These are phyloP conservation scores for Dictyostelium purpureum DNA, from an alignment of 78 protist genomes.

Conservation along the genomic window DNA sequence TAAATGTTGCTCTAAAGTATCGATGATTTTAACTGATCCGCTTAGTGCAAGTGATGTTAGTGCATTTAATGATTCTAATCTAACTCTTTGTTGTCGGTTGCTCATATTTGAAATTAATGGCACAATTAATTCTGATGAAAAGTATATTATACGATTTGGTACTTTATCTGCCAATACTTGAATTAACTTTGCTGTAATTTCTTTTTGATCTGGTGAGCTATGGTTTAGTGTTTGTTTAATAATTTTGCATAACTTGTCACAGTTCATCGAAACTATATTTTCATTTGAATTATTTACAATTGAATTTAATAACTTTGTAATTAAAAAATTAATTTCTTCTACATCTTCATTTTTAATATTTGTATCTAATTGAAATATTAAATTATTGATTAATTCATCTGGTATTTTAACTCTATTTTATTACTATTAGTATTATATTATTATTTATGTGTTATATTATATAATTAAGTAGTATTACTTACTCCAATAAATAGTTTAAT, in stretches of 20 bases:
- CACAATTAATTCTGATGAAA: neutral
- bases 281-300: neutral
- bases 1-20: slow-evolving; percentile 3
- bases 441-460: neutral
- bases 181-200: neutral
- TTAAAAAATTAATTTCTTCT: slow-evolving; percentile 35
- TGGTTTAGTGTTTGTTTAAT: neutral
- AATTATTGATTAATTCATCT: neutral
- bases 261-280: neutral
- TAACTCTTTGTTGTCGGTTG: slow-evolving; percentile 48
- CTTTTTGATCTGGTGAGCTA: slow-evolving; percentile 12
- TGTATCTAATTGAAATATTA: neutral
- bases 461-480: neutral
- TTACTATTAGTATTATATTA: neutral
- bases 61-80: slow-evolving; percentile 41
- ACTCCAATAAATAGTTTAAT: slow-evolving; percentile 5
- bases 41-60: neutral
- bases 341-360: slow-evolving; percentile 12
- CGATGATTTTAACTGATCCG: slow-evolving; percentile 36
- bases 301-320: neutral
- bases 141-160: slow-evolving; percentile 2
- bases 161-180: neutral
- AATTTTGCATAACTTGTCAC: neutral
- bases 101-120: neutral
- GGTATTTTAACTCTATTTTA: neutral